Conservation (phyloP, 257 asterid genomes). For the Fraxinus pennsylvanica region DNA sequence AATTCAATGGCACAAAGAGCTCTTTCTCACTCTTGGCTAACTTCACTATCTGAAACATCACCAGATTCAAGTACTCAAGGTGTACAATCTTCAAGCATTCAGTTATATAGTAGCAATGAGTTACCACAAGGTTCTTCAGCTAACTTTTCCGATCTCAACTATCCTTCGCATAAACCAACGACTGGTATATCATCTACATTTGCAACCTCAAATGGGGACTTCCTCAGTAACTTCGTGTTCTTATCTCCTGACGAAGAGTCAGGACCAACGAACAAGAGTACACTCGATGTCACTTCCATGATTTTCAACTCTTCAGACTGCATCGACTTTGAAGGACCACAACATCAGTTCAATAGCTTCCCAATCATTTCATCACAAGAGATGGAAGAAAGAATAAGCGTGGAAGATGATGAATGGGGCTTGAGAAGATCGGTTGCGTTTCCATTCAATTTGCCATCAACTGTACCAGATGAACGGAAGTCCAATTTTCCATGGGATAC, state of each 20-base stretch:
- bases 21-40: constrained; percentile 49
- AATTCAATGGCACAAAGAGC: constrained; percentile 61
- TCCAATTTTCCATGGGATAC: constrained; percentile 57
- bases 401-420: constrained; percentile 25
- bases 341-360: constrained; percentile 42
- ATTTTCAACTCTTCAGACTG: constrained; percentile 31
- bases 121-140: constrained; percentile 27
- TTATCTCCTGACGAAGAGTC: constrained; percentile 40
- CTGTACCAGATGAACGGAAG: constrained; percentile 32
- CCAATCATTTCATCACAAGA: constrained; percentile 40
- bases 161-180: constrained; percentile 28
- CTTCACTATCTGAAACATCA: constrained; percentile 44
- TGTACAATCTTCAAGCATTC: constrained; percentile 24
- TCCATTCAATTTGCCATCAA: constrained; percentile 53
- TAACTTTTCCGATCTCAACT: constrained; percentile 32
- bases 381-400: constrained; percentile 24
- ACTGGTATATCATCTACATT: constrained; percentile 26
- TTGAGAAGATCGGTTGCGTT: constrained; percentile 42
- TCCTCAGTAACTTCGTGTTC: constrained; percentile 39
- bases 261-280: constrained; percentile 28
- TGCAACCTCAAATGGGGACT: constrained; percentile 30
- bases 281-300: constrained; percentile 41
- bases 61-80: constrained; percentile 39
- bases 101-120: constrained; percentile 17
- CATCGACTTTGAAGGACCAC: constrained; percentile 29